Evolutionary conservation across 495 filamentous ascomycete genomes (phyloP).

Genomic region (Platismatia glauca): DNA sequence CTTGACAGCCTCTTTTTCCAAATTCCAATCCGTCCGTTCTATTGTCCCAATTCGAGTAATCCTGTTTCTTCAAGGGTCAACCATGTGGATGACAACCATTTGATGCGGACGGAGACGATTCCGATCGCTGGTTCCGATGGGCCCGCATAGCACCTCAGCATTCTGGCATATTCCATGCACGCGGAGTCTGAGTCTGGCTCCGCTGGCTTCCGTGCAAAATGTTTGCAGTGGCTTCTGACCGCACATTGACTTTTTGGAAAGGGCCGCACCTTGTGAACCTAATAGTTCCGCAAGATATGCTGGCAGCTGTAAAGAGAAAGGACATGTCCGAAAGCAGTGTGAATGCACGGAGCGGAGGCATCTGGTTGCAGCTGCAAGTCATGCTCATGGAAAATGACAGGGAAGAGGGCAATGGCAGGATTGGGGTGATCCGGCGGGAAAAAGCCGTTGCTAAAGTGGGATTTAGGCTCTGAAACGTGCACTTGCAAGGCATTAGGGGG

Average conservation of each 20-base stretch:
- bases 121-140: neutral
- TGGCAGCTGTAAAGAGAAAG: neutral
- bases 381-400: neutral
- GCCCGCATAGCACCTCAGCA: neutral
- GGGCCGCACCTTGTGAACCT: neutral
- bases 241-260: neutral
- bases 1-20: neutral
- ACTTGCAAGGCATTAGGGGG: no score
- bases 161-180: neutral
- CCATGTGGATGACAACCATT: neutral
- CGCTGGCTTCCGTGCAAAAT: neutral
- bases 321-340: neutral
- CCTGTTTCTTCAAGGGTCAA: neutral
- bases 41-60: no score
- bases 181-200: neutral
- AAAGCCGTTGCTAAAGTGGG: neutral
- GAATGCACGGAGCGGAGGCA: neutral
- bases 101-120: neutral
- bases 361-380: neutral
- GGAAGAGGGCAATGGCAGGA: no score
- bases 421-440: neutral
- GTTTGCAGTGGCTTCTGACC: neutral
- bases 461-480: slow-evolving; percentile 1
- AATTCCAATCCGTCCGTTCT: no score
- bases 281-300: neutral